These are phyloP conservation scores for Artemisia argyi DNA, from an alignment of 129 eudicot genomes.

Conservation along the genomic window DNA sequence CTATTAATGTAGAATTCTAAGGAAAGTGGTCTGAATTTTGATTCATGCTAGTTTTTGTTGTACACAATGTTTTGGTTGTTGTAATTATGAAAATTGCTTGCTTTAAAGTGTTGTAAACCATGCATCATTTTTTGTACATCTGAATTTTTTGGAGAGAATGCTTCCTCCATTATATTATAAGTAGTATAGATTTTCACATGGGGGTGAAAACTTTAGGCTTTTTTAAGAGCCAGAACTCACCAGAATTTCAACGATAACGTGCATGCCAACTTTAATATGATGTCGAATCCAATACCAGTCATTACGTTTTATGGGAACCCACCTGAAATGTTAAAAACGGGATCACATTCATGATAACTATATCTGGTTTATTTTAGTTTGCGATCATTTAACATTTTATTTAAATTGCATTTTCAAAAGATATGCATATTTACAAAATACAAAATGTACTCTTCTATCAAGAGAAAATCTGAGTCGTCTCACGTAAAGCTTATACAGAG, in stretches of 20 bases:
- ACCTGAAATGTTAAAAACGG: slow-evolving; percentile 47
- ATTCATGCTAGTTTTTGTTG: too few species aligned
- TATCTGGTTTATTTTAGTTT: too few species aligned
- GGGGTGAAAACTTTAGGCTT: background rate
- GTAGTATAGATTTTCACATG: slow-evolving; percentile 17
- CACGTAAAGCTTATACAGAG: background rate
- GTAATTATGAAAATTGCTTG: too few species aligned
- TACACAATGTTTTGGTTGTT: too few species aligned
- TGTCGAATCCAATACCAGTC: slow-evolving; percentile 99
- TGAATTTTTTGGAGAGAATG: too few species aligned
- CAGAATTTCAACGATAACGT: slow-evolving; percentile 86
- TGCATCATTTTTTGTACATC: too few species aligned
- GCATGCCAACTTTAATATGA: slow-evolving; percentile 96
- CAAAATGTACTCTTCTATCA: background rate
- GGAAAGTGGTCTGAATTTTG: too few species aligned
- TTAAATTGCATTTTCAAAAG: background rate
- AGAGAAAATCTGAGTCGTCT: background rate
- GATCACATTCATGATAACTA: background rate
- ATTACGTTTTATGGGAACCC: slow-evolving; percentile 95
- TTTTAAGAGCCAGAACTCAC: slow-evolving; percentile 47
- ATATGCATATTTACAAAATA: background rate
- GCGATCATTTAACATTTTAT: background rate
- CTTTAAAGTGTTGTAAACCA: too few species aligned
- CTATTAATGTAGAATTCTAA: too few species aligned
- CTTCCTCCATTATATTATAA: too few species aligned